phyloP scores from a whole-genome alignment of 768 basidiomycete species.

The Phanerochaete sordida region DNA sequence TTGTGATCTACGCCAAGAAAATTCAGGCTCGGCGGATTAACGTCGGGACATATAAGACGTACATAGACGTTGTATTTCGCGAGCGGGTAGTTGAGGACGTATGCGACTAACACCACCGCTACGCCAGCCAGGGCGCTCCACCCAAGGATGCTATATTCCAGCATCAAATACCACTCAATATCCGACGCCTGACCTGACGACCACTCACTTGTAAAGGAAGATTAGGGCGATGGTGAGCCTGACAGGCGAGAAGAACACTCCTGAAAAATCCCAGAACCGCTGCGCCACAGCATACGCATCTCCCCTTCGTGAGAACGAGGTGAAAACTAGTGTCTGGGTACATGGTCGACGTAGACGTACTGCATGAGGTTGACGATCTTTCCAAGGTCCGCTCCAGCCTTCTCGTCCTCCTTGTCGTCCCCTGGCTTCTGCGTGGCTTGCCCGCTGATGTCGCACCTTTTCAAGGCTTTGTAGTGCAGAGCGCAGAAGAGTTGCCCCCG shows the following conservation, averaged over 20 bases:
- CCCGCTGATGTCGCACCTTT: conserved; percentile 53
- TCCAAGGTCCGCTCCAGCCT: conserved; percentile 53
- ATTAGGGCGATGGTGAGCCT: conserved; percentile 62
- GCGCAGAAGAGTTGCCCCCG: conserved; percentile 69
- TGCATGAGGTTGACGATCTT: conserved; percentile 77
- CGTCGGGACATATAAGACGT: too few species aligned
- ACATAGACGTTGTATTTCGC: conserved; percentile 64
- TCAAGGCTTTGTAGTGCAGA: conserved; percentile 66
- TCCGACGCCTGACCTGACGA: not conserved
- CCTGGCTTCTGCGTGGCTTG: conserved; percentile 29
- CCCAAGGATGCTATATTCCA: conserved; percentile 57
- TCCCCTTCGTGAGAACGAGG: conserved; percentile 38
- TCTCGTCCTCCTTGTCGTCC: conserved; percentile 32
- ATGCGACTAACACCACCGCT: conserved; percentile 57
- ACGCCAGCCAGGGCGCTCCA: conserved; percentile 77
- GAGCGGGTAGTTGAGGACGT: conserved; percentile 63
- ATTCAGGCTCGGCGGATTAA: too few species aligned
- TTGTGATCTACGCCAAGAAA: conserved; percentile 42
- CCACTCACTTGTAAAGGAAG: conserved; percentile 67
- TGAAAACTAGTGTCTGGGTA: not conserved
- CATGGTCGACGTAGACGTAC: conserved; percentile 33
- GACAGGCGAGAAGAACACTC: conserved; percentile 58
- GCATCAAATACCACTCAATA: not conserved
- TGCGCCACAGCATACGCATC: conserved; percentile 69
- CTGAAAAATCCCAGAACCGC: conserved; percentile 71